A percentile compares a stretch with the other conserved stretches of the same genome.
Evolutionary conservation across 2,329 filamentous ascomycete genomes (phyloP).

Genomic region (Fusarium sp.): DNA sequence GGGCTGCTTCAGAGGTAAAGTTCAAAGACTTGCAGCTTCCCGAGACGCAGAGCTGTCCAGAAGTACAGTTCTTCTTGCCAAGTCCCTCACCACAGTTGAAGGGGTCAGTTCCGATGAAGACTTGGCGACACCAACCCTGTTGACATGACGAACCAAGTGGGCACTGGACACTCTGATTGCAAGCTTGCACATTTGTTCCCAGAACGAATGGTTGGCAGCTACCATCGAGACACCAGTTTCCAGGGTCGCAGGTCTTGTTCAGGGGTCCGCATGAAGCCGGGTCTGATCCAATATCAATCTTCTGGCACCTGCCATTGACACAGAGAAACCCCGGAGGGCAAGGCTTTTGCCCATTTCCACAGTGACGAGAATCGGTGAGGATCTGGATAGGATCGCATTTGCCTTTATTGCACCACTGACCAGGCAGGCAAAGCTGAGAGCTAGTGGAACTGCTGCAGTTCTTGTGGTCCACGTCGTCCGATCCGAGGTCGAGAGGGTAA

Average conservation of each 20-base stretch:
- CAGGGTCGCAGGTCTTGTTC: conserved; percentile 23
- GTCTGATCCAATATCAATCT: conserved; percentile 32
- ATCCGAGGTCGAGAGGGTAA: conserved; percentile 19
- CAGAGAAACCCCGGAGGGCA: conserved; percentile 32
- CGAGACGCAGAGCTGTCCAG: conserved; percentile 27
- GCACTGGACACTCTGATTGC: conserved; percentile 20
- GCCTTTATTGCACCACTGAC: conserved; percentile 35
- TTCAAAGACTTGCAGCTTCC: conserved; percentile 19
- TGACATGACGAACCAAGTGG: conserved; percentile 14
- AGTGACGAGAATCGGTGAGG: conserved; percentile 22
- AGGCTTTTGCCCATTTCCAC: background rate
- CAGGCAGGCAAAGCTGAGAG: conserved; percentile 10
- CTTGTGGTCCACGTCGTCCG: background rate
- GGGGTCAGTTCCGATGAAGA: conserved; percentile 29
- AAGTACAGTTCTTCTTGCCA: conserved; percentile 17
- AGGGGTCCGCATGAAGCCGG: conserved; percentile 20
- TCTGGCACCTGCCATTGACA: conserved; percentile 29
- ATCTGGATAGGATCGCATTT: conserved; percentile 29
- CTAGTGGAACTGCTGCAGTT: conserved; percentile 10
- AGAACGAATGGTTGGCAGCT: conserved; percentile 26
- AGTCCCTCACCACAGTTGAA: conserved; percentile 14
- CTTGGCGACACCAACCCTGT: conserved; percentile 18
- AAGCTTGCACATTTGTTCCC: conserved; percentile 33
- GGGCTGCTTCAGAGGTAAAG: conserved; percentile 7
- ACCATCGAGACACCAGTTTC: conserved; percentile 39